A percentile compares a stretch with the other conserved stretches of the same genome.
These are phyloP conservation scores for Albugo laibachii DNA, from an alignment of 352 stramenopile species.

Conservation along the genomic window DNA sequence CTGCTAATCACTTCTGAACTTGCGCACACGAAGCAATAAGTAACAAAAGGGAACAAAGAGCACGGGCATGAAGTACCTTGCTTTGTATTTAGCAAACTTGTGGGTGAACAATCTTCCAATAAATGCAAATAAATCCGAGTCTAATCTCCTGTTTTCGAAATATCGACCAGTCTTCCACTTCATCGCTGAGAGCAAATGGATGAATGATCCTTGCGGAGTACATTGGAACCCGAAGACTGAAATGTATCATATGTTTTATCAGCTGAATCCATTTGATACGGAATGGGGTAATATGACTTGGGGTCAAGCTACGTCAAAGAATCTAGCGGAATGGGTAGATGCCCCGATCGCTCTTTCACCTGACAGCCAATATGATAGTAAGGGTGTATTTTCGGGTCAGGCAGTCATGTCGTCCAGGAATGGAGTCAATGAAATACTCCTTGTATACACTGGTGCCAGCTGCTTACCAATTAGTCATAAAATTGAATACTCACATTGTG, in stretches of 20 bases:
- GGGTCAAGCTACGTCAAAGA: conserved; percentile 45
- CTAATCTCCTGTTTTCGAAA: conserved; percentile 18
- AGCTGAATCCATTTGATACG: conserved; percentile 36
- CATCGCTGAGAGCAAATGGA: conserved; percentile 42
- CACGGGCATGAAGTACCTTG: too few species aligned
- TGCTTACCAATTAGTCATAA: conserved; percentile 27
- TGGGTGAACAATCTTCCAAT: too few species aligned
- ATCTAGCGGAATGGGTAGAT: conserved; percentile 53
- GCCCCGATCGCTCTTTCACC: conserved; percentile 33
- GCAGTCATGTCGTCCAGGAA: conserved; percentile 18
- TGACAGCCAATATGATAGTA: conserved; percentile 38
- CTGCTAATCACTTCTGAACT: too few species aligned
- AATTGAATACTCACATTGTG: conserved; percentile 34
- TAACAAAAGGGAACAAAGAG: too few species aligned
- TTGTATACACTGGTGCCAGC: conserved; percentile 43
- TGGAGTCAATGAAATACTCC: conserved; percentile 36
- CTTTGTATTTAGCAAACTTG: too few species aligned
- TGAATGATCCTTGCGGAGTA: conserved; percentile 64
- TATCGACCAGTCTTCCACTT: conserved; percentile 45
- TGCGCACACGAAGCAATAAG: too few species aligned
- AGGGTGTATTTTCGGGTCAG: conserved; percentile 61
- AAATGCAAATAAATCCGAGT: too few species aligned
- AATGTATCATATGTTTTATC: conserved; percentile 69
- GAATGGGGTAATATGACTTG: conserved; percentile 57
- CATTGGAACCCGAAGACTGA: conserved; percentile 38